phyloP scores from a whole-genome alignment of 169 alveolate genomes.

The Eimeria sp. region DNA sequence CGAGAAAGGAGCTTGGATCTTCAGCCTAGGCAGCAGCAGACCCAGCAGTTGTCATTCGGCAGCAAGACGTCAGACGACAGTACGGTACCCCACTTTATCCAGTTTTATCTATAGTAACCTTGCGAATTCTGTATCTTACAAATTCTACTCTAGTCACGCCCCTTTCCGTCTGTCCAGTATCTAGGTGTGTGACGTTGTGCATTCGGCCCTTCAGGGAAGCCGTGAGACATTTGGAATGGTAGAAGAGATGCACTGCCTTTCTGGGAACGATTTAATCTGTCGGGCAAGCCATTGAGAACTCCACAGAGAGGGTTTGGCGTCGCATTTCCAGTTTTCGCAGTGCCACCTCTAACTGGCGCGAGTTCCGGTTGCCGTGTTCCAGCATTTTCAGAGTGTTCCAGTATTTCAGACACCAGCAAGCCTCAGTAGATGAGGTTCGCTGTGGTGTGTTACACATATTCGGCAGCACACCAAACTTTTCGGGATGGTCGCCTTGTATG shows the following conservation, averaged over 20 bases:
- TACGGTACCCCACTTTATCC: not conserved
- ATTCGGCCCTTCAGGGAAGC: constrained; percentile 6
- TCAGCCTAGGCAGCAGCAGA: constrained; percentile 40
- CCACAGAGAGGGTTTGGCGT: not conserved
- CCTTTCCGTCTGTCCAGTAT: not conserved
- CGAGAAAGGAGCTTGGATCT: not conserved
- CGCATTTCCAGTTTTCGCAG: constrained; percentile 26
- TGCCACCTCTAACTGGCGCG: constrained; percentile 29
- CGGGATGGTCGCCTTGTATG: not conserved
- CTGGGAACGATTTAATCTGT: constrained; percentile 4
- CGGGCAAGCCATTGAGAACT: constrained; percentile 31
- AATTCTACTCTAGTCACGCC: not conserved
- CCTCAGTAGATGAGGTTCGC: not conserved
- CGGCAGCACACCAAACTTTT: not conserved
- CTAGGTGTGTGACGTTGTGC: not conserved
- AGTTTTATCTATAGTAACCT: not conserved
- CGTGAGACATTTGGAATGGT: not conserved
- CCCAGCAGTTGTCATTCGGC: constrained; percentile 48
- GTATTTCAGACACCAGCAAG: too few relatives aligned
- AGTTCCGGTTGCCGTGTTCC: not conserved
- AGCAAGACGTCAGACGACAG: constrained; percentile 59
- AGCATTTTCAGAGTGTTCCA: not conserved
- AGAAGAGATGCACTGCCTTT: not conserved
- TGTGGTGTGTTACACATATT: not conserved
- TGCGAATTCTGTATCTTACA: not conserved